Evolutionary conservation across 352 stramenopile species (phyloP).

Genomic region (Globisporangium irregulare): DNA sequence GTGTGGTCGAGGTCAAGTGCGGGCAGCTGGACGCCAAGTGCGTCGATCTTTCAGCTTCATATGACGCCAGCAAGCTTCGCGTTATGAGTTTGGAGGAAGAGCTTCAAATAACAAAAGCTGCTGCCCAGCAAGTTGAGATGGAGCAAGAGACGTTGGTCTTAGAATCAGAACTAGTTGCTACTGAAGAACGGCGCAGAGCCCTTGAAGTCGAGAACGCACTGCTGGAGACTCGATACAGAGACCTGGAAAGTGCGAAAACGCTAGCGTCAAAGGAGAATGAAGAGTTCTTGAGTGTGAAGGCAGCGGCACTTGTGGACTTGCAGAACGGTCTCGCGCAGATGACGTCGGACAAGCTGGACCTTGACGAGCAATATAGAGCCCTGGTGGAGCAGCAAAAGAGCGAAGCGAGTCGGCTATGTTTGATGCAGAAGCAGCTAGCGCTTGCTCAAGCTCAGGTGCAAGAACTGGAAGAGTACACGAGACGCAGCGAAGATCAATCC

Average conservation of each 20-base stretch:
- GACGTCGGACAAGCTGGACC: not conserved
- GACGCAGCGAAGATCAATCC: not conserved
- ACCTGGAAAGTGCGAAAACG: not conserved
- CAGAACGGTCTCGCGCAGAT: not conserved
- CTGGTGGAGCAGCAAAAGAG: not conserved
- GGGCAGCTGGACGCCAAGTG: conserved; percentile 4
- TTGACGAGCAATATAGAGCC: not conserved
- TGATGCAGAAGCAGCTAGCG: not conserved
- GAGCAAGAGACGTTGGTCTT: not conserved
- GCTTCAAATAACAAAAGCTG: not conserved
- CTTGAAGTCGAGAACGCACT: not conserved
- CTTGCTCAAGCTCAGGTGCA: not conserved
- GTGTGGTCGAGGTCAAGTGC: conserved; percentile 14
- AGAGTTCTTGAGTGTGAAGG: not conserved
- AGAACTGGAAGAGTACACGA: not conserved
- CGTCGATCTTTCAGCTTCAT: not conserved
- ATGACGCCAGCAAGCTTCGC: not conserved
- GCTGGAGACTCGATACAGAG: not conserved
- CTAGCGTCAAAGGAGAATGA: not conserved
- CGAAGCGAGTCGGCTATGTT: not conserved
- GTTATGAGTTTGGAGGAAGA: not conserved
- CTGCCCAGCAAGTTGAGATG: not conserved
- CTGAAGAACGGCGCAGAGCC: not conserved
- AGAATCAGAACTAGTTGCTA: not conserved
- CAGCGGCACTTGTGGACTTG: not conserved